Conservation (phyloP, 495 filamentous ascomycete species). For the Elasticomyces elasticus region DNA sequence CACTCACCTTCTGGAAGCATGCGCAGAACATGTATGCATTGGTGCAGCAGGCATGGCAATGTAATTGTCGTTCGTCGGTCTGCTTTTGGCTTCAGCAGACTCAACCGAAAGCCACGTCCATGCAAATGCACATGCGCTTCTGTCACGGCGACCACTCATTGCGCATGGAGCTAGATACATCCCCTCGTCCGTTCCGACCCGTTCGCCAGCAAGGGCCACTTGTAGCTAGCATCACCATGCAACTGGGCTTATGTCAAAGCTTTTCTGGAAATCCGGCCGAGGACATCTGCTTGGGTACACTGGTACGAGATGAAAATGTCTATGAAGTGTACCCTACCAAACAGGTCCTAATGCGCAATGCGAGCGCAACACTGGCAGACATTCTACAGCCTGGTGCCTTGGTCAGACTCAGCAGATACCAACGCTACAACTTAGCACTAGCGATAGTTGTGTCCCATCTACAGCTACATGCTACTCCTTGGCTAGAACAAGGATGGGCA, state of each 20-base stretch:
- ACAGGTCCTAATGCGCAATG: not conserved
- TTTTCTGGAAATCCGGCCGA: no score
- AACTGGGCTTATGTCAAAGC: no score
- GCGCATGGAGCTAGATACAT: not conserved
- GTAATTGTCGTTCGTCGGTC: constrained; percentile 1
- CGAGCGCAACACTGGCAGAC: not conserved
- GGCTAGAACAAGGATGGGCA: constrained; percentile 1
- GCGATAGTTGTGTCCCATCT: constrained; percentile 7
- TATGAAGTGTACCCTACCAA: constrained; percentile 1
- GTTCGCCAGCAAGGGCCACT: no score
- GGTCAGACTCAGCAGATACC: not conserved
- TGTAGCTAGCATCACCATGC: no score
- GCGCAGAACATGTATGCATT: constrained; percentile 10
- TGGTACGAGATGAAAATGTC: no score
- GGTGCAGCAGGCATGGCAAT: constrained; percentile 6
- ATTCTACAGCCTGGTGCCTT: not conserved
- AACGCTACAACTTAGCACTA: constrained; percentile 5
- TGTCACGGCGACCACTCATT: not conserved
- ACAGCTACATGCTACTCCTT: constrained; percentile 10
- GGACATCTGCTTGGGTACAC: not conserved
- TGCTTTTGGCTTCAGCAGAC: constrained; percentile 4
- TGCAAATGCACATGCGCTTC: constrained; percentile 1
- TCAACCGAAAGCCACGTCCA: not conserved
- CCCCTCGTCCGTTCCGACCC: no score
- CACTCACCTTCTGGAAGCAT: constrained; percentile 9